These are phyloP conservation scores for Cladobotryum mycophilum DNA, from an alignment of 2,329 filamentous ascomycete species.

Conservation along the genomic window DNA sequence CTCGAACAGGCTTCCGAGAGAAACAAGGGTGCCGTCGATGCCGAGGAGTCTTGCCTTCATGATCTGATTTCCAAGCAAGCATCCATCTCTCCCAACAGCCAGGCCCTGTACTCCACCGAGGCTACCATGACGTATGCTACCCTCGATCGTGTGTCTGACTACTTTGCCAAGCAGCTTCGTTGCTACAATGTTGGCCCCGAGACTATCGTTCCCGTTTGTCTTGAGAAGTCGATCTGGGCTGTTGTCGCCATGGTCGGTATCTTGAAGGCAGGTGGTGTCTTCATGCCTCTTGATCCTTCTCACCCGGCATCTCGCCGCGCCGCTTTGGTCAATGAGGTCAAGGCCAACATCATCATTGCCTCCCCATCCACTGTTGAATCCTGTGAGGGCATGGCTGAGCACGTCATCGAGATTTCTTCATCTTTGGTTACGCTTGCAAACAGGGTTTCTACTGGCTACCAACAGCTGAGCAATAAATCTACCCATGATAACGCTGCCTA, in stretches of 20 bases:
- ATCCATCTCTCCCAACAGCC: no score
- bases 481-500: neutral
- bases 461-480: neutral
- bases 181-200: slow-evolving; percentile 1
- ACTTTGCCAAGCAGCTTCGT: slow-evolving; percentile 1
- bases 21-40: neutral
- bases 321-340: neutral
- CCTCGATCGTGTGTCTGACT: neutral
- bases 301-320: slow-evolving; percentile 7
- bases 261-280: slow-evolving; percentile 7
- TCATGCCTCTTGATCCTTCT: slow-evolving; percentile 5
- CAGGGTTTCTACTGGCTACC: neutral
- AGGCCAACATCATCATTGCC: neutral
- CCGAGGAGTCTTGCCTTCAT: slow-evolving; percentile 1
- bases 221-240: slow-evolving; percentile 8
- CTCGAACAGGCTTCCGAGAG: neutral
- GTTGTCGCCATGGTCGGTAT: slow-evolving; percentile 7
- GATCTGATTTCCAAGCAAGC: neutral
- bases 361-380: neutral
- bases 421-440: neutral
- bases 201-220: slow-evolving; percentile 1
- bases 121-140: neutral
- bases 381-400: neutral
- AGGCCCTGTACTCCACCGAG: neutral
- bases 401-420: neutral